Base-by-base conservation (phyloP, 768 basidiomycete species). In the Brasilioporus rufonigricans region DNA sequence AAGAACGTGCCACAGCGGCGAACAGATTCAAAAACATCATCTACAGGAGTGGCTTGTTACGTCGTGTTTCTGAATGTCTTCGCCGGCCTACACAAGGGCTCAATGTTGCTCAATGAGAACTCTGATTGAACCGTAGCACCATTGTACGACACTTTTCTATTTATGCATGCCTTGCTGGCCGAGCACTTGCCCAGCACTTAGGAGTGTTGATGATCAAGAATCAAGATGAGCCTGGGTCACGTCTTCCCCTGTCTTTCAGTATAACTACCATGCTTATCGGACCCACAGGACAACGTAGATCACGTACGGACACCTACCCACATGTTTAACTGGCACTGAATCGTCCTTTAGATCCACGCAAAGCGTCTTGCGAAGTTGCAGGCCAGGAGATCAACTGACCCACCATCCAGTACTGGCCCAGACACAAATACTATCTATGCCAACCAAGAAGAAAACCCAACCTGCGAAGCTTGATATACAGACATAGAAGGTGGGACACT, bases 301-400 rank as follows among this genome's bases (percentile, higher is more conserved):
- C 81, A 86, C 50, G 90, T 91, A 78, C 52, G 77, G 23, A 48
- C 44, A n/a, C 1, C 7, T n/a, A 1, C 16, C 4, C 3, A 14
- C 5, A 1, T 0, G 3, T 13, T 12, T 13, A 3, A 6, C 41
- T 41, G 44, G 52, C 33, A 8, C 46, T 51, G 10, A 36, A 21
- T 33, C 0, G 3, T 16, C 16, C 13, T 26, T 7, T 63, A 96
- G 94, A 96, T 97, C 67, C 91, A 93, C 60, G 75, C 92, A 69
- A 96, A 96, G 73, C 85, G 95, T 52, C 79, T 98, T 49, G 93
- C 91, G 31, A 92, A 90, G 69, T 79, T 98, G 9, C 88, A 89
- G 65, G 75, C 66, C 36, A 62, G 73, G 40, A 58, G 74, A 39
- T 73, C 77, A 29, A 68, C 59, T 13, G 64, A 78, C 0, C 69